Evolutionary conservation across 129 eudicot genomes (phyloP).

Genomic region (Artemisia argyi): DNA sequence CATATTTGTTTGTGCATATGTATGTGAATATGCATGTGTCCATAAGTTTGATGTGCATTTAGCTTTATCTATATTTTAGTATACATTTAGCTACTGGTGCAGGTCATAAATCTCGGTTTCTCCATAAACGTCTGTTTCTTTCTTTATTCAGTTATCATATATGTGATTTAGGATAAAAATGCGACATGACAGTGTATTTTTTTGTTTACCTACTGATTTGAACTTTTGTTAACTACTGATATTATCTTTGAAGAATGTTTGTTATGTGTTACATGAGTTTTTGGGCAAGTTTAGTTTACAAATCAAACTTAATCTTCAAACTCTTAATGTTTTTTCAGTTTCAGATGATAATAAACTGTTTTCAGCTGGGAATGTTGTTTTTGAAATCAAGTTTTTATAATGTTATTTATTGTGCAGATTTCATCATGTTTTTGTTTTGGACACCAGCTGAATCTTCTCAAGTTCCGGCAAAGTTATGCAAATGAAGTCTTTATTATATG

Average conservation of each 20-base stretch:
- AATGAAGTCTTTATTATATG: conserved; percentile 72
- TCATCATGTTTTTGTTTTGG: conserved; percentile 90
- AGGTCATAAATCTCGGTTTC: neutral
- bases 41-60: neutral
- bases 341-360: conserved; percentile 27
- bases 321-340: conserved; percentile 24
- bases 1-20: neutral
- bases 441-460: conserved; percentile 87
- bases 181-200: neutral
- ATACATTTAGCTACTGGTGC: neutral
- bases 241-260: conserved; percentile 10
- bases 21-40: neutral
- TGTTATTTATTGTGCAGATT: conserved; percentile 91
- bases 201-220: neutral
- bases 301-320: conserved; percentile 14
- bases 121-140: neutral
- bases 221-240: conserved; percentile 3
- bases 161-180: neutral
- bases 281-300: conserved; percentile 6
- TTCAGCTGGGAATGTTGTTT: conserved; percentile 39
- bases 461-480: conserved; percentile 66
- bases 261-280: neutral
- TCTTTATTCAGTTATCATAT: neutral
- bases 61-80: neutral
- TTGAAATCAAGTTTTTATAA: conserved; percentile 47